Evolutionary conservation across 208 protist genomes (phyloP).

Genomic region (Trypanosoma avium): DNA sequence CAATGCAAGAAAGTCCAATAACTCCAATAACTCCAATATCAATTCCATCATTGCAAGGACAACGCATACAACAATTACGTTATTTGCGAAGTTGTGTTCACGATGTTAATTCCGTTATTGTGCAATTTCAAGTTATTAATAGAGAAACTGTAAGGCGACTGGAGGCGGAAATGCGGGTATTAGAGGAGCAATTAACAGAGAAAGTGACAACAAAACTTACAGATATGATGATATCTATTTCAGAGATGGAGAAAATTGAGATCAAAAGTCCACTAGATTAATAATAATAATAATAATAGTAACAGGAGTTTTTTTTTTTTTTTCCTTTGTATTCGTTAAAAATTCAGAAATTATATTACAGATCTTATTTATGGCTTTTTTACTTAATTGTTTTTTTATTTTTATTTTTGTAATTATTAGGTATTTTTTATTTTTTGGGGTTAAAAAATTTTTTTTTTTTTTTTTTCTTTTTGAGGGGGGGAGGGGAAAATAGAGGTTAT

Average conservation of each 20-base stretch:
- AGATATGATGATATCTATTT: constrained; percentile 55
- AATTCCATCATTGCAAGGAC: constrained; percentile 16
- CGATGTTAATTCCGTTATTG: constrained; percentile 51
- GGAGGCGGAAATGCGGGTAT: constrained; percentile 30
- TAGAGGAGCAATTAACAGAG: constrained; percentile 40
- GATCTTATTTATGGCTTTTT: too few species aligned
- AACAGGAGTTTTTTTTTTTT: constrained; percentile 9
- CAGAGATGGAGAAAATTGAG: constrained; percentile 21
- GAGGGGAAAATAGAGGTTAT: too few species aligned
- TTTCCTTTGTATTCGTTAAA: too few species aligned
- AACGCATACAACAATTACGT: constrained; percentile 21
- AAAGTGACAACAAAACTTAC: constrained; percentile 44
- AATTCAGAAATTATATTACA: too few species aligned
- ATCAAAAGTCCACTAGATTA: not conserved
- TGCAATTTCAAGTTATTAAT: constrained; percentile 45
- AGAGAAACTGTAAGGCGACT: constrained; percentile 32
- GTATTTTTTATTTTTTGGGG: too few species aligned
- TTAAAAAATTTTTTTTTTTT: too few species aligned
- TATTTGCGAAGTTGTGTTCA: constrained; percentile 22
- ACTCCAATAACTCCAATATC: not conserved
- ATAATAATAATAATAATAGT: not conserved
- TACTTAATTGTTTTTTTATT: too few species aligned
- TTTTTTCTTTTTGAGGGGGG: too few species aligned
- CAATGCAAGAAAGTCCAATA: constrained; percentile 13
- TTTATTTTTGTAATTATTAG: too few species aligned